Evolutionary conservation across 352 stramenopile genomes (phyloP), one percentile per base, ranked within the genome.

Genomic region (Phytophthora sojae): DNA sequence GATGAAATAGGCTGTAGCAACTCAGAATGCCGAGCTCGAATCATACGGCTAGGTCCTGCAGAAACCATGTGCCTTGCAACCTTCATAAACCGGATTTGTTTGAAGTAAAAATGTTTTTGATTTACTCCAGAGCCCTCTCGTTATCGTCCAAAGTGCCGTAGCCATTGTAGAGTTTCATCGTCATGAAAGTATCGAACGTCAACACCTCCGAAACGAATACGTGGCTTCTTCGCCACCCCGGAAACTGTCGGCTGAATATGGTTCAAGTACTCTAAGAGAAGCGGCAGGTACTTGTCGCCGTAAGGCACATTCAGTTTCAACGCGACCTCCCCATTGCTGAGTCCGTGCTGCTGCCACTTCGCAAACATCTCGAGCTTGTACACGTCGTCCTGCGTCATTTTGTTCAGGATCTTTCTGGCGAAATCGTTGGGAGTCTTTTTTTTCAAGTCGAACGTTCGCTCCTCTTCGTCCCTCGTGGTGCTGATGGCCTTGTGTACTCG

Each of bases 331-430:
- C 53, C 53, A 21, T 49, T n/a, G n/a, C 53, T 62, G 56, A 62
- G 25, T 7, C 35, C 32, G 19, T 54, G 37, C 39, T 62, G 23
- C 6, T 54, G 11, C 39, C 56, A 62, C 42, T 54, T 62, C 11
- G 7, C 56, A 19, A 62, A 62, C 56, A 62, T 62, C 17, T 62
- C 56, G 21, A 53, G 56, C 25, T 54, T 54, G 39, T 54, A 44
- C n/a, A 5, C 42, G 2, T 35, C 19, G 29, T 60, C 19, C 15
- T 47, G 9, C 29, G 7, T 32, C 53, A 60, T 60, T 32, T 49
- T 60, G 11, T 3, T 25, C 49, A 44, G 23, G 25, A 67, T 67
- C 32, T 30, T 44, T n/a, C 14, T 68, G 4, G 29, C 44, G 44
- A 51, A 51, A 11, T 51, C n/a, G 44, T 51, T 51, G 11, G 44